Evolutionary conservation across 2,329 filamentous ascomycete species (phyloP).

Genomic region (Pyrenophora graminea): DNA sequence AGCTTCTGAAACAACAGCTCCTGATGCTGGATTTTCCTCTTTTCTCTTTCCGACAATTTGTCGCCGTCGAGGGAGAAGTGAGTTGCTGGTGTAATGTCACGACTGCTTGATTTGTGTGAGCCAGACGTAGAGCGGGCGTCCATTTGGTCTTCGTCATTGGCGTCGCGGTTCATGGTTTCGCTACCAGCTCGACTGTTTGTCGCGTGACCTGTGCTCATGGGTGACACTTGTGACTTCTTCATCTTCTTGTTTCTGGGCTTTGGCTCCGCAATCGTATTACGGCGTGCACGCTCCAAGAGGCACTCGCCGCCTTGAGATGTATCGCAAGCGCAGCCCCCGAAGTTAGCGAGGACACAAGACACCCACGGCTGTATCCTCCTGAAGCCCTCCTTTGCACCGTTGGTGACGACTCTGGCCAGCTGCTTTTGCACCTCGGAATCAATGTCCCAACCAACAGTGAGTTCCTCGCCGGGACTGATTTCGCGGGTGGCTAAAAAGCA

Average conservation of each 20-base stretch:
- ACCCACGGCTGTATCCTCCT: slow-evolving; percentile 69
- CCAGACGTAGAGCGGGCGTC: slow-evolving; percentile 63
- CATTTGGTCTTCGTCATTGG: slow-evolving; percentile 59
- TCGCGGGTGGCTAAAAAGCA: slow-evolving; percentile 84
- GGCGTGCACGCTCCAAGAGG: slow-evolving; percentile 43
- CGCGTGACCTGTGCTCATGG: slow-evolving; percentile 56
- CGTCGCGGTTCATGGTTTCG: slow-evolving; percentile 56
- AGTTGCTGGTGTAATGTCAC: slow-evolving; percentile 64
- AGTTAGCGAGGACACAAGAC: slow-evolving; percentile 71
- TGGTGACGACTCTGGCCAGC: slow-evolving; percentile 64
- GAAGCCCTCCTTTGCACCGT: slow-evolving; percentile 64
- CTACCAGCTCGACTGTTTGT: slow-evolving; percentile 65
- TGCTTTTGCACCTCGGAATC: slow-evolving; percentile 55
- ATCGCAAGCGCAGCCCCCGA: slow-evolving; percentile 78
- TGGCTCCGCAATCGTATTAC: slow-evolving; percentile 36
- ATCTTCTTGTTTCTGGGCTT: slow-evolving; percentile 56
- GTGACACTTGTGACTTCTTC: slow-evolving; percentile 57
- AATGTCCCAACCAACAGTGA: slow-evolving; percentile 66
- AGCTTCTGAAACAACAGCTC: slow-evolving; percentile 66
- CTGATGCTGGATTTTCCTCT: slow-evolving; percentile 65
- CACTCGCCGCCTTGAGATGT: slow-evolving; percentile 42
- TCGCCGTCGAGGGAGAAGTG: slow-evolving; percentile 54
- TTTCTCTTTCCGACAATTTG: slow-evolving; percentile 65
- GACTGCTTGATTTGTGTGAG: slow-evolving; percentile 60
- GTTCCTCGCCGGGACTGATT: slow-evolving; percentile 73